phyloP scores from a whole-genome alignment of 768 basidiomycete species.

The Phanerochaete carnosa region DNA sequence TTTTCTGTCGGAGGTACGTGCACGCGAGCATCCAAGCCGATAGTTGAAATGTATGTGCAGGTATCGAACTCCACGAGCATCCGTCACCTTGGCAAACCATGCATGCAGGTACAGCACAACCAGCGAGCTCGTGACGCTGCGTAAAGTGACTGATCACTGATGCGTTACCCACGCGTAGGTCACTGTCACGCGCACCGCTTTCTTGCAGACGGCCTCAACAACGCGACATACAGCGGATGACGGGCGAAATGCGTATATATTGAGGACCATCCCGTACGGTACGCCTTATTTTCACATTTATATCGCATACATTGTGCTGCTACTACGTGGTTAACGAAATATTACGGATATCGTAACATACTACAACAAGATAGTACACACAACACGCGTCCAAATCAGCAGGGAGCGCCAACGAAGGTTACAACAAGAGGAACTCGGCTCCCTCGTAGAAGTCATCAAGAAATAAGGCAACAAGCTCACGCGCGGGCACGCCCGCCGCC shows the following conservation, averaged over 20 bases:
- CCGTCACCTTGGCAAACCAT: too few relatives aligned
- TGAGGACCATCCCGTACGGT: background rate
- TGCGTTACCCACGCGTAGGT: background rate
- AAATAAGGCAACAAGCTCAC: background rate
- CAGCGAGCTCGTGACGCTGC: too few relatives aligned
- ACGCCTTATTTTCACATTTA: background rate
- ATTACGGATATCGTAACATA: background rate
- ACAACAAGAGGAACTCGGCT: background rate
- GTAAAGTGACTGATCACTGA: too few relatives aligned
- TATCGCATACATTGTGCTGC: background rate
- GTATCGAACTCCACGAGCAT: too few relatives aligned
- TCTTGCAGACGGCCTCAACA: background rate
- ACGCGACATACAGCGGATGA: background rate
- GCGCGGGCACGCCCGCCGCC: background rate
- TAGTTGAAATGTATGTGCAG: too few relatives aligned
- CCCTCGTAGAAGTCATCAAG: background rate
- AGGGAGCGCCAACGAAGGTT: background rate
- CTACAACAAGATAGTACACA: constrained; percentile 1
- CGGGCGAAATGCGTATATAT: too few relatives aligned
- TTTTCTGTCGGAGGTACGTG: too few relatives aligned
- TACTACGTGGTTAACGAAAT: background rate
- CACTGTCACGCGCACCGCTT: background rate
- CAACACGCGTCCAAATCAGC: background rate
- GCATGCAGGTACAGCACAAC: too few relatives aligned
- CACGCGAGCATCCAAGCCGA: too few relatives aligned